Evolutionary conservation across 169 alveolate genomes (phyloP).

Genomic region (Perkinsus olseni): DNA sequence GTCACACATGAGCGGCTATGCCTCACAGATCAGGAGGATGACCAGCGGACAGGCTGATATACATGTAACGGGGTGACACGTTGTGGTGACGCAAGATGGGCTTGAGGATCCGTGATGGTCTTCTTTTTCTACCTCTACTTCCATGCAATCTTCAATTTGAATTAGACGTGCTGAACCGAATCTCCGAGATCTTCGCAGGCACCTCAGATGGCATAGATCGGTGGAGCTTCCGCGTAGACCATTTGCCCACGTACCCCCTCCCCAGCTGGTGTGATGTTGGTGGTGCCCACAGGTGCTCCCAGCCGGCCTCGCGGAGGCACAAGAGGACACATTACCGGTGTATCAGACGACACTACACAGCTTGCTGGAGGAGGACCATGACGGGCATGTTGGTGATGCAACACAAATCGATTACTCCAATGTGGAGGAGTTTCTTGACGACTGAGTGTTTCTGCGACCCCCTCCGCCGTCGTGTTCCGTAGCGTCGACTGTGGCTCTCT

Average conservation of each 20-base stretch:
- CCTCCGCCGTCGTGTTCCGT: neutral
- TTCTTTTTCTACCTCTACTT: no score
- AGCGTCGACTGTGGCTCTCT: no score
- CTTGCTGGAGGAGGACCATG: neutral
- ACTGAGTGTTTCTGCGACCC: neutral
- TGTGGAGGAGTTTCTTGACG: neutral
- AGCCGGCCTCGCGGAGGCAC: neutral
- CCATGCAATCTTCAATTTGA: no score
- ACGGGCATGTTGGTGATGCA: neutral
- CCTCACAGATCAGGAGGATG: neutral
- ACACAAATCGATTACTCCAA: neutral
- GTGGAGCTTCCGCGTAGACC: no score
- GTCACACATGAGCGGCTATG: neutral
- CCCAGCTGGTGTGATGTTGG: neutral
- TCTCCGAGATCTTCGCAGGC: no score
- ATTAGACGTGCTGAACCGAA: no score
- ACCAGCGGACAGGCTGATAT: neutral
- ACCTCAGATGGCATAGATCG: no score
- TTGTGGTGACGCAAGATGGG: no score
- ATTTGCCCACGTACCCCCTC: no score
- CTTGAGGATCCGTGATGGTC: no score
- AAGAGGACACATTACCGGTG: neutral
- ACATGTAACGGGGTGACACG: neutral
- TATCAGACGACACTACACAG: neutral
- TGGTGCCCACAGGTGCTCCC: neutral